These are phyloP conservation scores for Trypanosoma boissoni DNA, from an alignment of 208 protist genomes.

Conservation along the genomic window DNA sequence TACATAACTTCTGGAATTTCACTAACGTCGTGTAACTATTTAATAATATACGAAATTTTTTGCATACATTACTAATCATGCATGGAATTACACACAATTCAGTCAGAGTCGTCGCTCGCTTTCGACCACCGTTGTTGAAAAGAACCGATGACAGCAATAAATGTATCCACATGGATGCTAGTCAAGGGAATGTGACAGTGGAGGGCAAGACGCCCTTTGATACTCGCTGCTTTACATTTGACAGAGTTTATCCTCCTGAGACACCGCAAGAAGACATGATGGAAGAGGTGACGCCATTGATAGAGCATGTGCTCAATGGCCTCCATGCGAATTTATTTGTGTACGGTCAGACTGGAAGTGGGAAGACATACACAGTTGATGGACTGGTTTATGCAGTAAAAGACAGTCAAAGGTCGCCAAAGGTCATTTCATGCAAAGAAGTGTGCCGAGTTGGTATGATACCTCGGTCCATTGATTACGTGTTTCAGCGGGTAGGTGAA, in stretches of 20 bases:
- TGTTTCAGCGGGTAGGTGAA: slow-evolving; percentile 69
- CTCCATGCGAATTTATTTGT: slow-evolving; percentile 88
- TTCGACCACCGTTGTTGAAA: slow-evolving; percentile 45
- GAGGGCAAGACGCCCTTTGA: slow-evolving; percentile 13
- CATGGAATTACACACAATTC: not conserved
- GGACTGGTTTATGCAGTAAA: slow-evolving; percentile 53
- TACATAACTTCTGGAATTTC: no score
- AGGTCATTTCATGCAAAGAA: not conserved
- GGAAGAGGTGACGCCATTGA: slow-evolving; percentile 59
- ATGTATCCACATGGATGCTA: slow-evolving; percentile 35
- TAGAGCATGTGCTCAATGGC: slow-evolving; percentile 85
- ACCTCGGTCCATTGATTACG: slow-evolving; percentile 67
- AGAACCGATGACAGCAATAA: slow-evolving; percentile 40
- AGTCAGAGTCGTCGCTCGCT: slow-evolving; percentile 70
- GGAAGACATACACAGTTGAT: slow-evolving; percentile 91
- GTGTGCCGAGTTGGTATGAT: slow-evolving; percentile 72
- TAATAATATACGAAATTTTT: no score
- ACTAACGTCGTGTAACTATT: no score
- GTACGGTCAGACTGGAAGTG: slow-evolving; percentile 91
- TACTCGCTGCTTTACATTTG: slow-evolving; percentile 67
- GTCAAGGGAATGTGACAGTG: slow-evolving; percentile 22
- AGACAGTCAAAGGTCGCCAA: not conserved
- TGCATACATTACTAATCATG: not conserved
- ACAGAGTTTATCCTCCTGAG: slow-evolving; percentile 53
- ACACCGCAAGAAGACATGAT: slow-evolving; percentile 61